Evolutionary conservation across 805 yeast genomes (phyloP), one percentile per base, ranked within the genome.

Genomic region (Saccharomycopsis guyanensis): DNA sequence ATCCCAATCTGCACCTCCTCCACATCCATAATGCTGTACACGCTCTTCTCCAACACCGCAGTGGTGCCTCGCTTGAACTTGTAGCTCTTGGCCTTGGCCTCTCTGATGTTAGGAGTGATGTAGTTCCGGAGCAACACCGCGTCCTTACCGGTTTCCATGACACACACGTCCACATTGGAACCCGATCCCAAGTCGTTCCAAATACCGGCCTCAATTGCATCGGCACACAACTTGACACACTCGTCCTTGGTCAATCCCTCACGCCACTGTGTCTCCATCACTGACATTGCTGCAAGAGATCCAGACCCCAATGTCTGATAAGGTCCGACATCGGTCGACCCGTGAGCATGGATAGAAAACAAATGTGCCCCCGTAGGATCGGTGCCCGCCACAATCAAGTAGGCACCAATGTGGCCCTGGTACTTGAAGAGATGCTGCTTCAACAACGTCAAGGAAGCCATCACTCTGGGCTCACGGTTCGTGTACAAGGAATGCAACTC

Each of bases 101-200:
- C 85, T 64, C 98, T 80, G 40, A 78, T 80, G 64, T 93, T 93
- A 49, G 98, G 98, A 44, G 88, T 86, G 62, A 83, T 71, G 73
- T 86, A 86, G 66, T 89, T 89, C 68, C 98, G 79, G 63, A 75
- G 70, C 46, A 91, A 72, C 52, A 74, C 78, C 7, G 97, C 96
- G 63, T 86, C 94, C 62, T 86, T 80, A 52, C 93, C 96, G 36
- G 76, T 69, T 67, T 91, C 97, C 94, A 93, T 87, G 15, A 93
- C 97, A 71, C 97, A 93, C 53, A 93, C 71, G 63, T 93, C 98
- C 32, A 93, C 97, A 61, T 93, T 93, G 24, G 98, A 93, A 63
- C 98, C 98, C 1, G 97, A 91, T 42, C 98, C 98, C 61, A 91
- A 76, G 72, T 93, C 98, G 66, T 93, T 93, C 96, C 96, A 93